Percentiles rank a stretch among this genome's conserved stretches.
These are phyloP conservation scores for Udeniomyces megalosporus DNA, from an alignment of 768 basidiomycete genomes.

Conservation along the genomic window DNA sequence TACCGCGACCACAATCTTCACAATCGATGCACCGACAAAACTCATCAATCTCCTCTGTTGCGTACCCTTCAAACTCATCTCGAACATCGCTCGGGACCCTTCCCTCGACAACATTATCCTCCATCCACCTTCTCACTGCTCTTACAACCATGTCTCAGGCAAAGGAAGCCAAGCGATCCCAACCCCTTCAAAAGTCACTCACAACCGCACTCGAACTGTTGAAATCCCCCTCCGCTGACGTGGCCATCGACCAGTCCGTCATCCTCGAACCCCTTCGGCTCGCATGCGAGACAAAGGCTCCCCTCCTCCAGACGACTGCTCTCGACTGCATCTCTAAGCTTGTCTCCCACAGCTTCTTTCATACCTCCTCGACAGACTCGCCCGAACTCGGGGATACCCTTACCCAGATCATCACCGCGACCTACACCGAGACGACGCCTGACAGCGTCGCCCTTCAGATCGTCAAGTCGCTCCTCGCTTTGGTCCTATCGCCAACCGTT, in stretches of 20 bases:
- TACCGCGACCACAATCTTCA: background rate
- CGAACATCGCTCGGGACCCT: conserved; percentile 10
- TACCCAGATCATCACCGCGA: conserved; percentile 82
- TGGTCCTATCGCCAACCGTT: conserved; percentile 71
- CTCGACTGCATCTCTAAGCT: conserved; percentile 95
- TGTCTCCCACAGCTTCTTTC: conserved; percentile 90
- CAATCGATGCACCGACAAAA: background rate
- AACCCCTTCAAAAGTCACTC: conserved; percentile 14
- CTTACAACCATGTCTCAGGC: conserved; percentile 6
- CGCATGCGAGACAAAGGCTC: conserved; percentile 86
- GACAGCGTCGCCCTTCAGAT: conserved; percentile 89
- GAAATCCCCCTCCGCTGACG: background rate
- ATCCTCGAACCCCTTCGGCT: conserved; percentile 91
- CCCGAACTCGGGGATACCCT: conserved; percentile 65
- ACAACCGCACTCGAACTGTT: conserved; percentile 9
- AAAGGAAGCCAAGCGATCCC: conserved; percentile 13
- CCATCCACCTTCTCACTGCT: conserved; percentile 14
- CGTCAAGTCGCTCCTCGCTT: conserved; percentile 78
- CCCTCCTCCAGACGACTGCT: conserved; percentile 89
- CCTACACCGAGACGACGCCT: conserved; percentile 71
- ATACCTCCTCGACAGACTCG: conserved; percentile 19
- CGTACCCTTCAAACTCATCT: background rate
- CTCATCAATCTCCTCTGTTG: background rate
- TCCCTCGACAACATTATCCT: conserved; percentile 13
- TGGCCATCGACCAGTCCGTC: conserved; percentile 14